A percentile compares a stretch with the other conserved stretches of the same genome.
phyloP scores from a whole-genome alignment of 1,284 basidiomycete species.

The Cutaneotrichosporon spelunceum region DNA sequence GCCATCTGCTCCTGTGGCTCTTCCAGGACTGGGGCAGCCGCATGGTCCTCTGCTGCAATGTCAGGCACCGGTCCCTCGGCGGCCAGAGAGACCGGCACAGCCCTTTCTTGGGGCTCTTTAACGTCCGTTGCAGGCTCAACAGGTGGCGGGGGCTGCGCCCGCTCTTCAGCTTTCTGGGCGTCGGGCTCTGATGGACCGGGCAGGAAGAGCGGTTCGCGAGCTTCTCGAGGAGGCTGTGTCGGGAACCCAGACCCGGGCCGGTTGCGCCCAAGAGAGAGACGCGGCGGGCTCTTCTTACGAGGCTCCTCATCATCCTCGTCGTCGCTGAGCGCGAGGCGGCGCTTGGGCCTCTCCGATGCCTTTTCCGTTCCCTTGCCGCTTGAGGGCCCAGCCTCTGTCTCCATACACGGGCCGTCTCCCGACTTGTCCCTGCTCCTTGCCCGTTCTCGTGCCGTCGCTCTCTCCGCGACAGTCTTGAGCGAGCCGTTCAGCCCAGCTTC shows the following conservation, averaged over 20 bases:
- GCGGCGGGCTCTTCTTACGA: not conserved
- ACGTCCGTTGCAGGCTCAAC: not conserved
- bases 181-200: not conserved
- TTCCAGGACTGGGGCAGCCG: not conserved
- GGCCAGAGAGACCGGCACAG: too few relatives aligned
- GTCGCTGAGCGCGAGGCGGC: not conserved
- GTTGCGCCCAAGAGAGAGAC: not conserved
- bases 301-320: not conserved
- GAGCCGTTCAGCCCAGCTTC: slow-evolving; percentile 25
- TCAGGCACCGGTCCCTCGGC: too few relatives aligned
- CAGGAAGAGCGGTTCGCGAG: not conserved
- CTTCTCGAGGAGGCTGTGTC: not conserved
- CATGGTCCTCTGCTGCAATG: not conserved
- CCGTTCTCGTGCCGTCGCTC: slow-evolving; percentile 11
- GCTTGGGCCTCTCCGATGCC: not conserved
- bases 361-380: not conserved
- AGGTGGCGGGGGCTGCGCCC: not conserved
- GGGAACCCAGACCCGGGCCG: not conserved
- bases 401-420: not conserved
- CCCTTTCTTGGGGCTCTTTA: too few relatives aligned
- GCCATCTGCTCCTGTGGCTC: not conserved
- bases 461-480: slow-evolving; percentile 35
- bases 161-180: not conserved
- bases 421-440: slow-evolving; percentile 2
- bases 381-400: not conserved